phyloP scores from a whole-genome alignment of 306 rosid genomes.

The Acacia melanoxylon region DNA sequence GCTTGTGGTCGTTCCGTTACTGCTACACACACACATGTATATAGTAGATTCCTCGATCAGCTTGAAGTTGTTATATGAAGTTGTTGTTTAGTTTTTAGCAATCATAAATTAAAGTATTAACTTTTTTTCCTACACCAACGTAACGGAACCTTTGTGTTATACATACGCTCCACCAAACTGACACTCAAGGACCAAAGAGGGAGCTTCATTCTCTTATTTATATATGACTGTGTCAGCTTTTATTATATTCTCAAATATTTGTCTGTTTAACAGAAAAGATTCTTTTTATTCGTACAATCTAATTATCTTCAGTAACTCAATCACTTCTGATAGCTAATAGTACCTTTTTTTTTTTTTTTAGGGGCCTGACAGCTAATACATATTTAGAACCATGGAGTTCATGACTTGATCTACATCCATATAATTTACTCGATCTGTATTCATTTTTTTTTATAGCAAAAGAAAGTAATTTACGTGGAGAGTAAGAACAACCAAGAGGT shows the following conservation, averaged over 20 bases:
- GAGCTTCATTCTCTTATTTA: neutral
- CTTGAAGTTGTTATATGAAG: neutral
- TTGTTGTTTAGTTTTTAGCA: neutral
- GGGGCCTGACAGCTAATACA: neutral
- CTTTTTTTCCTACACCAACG: neutral
- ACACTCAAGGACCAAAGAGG: neutral
- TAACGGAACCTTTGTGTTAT: neutral
- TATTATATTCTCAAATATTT: neutral
- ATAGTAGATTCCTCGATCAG: neutral
- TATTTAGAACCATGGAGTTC: neutral
- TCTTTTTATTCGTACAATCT: neutral
- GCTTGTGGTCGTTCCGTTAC: neutral
- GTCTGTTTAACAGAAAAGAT: neutral
- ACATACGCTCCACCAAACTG: neutral
- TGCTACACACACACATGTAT: too few species aligned
- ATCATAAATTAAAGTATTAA: neutral
- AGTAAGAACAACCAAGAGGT: neutral
- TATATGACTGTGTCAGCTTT: neutral
- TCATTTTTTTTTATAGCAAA: neutral
- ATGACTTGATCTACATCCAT: neutral
- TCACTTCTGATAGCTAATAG: neutral
- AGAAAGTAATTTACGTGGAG: too few species aligned
- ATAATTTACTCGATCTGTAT: neutral
- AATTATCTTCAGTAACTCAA: neutral
- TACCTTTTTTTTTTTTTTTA: too few species aligned